Evolutionary conservation across 2,329 filamentous ascomycete species (phyloP).

Genomic region (Talaromyces sp.): DNA sequence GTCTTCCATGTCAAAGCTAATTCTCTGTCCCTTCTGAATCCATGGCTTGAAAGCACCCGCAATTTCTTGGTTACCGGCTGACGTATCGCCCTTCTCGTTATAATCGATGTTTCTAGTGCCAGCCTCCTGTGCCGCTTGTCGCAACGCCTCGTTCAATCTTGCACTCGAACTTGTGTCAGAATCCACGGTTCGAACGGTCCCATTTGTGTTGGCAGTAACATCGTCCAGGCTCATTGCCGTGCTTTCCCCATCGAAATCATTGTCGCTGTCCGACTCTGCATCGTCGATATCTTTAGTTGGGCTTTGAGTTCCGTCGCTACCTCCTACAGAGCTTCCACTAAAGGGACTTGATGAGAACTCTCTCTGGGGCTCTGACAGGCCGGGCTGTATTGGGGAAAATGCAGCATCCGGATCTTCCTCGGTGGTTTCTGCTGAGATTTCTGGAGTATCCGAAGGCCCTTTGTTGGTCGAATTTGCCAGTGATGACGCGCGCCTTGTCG

Average conservation of each 20-base stretch:
- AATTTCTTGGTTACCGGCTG: slow-evolving; percentile 64
- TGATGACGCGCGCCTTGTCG: slow-evolving; percentile 67
- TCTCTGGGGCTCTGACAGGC: slow-evolving; percentile 61
- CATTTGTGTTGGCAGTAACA: slow-evolving; percentile 63
- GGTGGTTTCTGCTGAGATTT: slow-evolving; percentile 53
- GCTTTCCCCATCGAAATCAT: slow-evolving; percentile 56
- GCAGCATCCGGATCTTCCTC: slow-evolving; percentile 51
- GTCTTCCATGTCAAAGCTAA: slow-evolving; percentile 39
- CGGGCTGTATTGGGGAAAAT: slow-evolving; percentile 61
- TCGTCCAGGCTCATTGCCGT: slow-evolving; percentile 82
- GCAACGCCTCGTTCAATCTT: slow-evolving; percentile 70
- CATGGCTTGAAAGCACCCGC: slow-evolving; percentile 46
- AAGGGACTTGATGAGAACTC: slow-evolving; percentile 73
- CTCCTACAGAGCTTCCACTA: slow-evolving; percentile 53
- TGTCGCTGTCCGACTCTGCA: slow-evolving; percentile 47
- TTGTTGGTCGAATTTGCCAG: slow-evolving; percentile 35
- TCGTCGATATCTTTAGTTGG: slow-evolving; percentile 34
- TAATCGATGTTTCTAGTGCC: slow-evolving; percentile 64
- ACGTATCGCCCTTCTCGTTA: slow-evolving; percentile 63
- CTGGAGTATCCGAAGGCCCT: slow-evolving; percentile 21
- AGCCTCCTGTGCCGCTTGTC: slow-evolving; percentile 68
- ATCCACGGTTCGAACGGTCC: slow-evolving; percentile 54
- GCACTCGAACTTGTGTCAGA: slow-evolving; percentile 62
- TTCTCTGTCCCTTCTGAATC: slow-evolving; percentile 39
- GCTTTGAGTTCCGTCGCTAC: slow-evolving; percentile 36